Base-by-base conservation (phyloP, 108 stramenopile genomes). In the Skeletonema tropicum region DNA sequence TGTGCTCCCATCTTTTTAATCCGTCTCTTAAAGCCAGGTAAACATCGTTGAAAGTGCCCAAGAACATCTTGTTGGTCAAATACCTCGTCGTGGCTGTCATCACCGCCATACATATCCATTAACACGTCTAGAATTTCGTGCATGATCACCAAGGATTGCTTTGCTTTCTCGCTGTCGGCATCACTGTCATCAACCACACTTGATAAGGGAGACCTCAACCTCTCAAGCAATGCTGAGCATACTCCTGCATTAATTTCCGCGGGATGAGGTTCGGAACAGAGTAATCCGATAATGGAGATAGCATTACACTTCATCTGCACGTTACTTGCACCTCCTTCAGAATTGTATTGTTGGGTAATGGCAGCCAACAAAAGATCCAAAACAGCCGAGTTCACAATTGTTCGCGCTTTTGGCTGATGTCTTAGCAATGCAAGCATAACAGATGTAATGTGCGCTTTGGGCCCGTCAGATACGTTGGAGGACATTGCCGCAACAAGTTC, bases 91-190 rank as follows among this genome's bases (percentile, higher is more conserved):
- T 88, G 75, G 55, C 76, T 77, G 59, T 87, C 84, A 68, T 87
- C 86, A 36, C 83, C 70, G n/a, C 90, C 88, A 64, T 88, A 90
- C 64, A 88, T 78, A 64, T 90, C 87, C 82, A 90, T 90, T 10
- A 90, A 46, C 15, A 87, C 76, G 73, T 88, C 83, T 41, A 87
- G 49, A 23, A 84, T 65, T 74, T 87, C 84, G 36, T 78, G 64
- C 52, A 79, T 60, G 23, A 73, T 62, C 10, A 80, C 45, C 10
- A 80, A 38, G 9, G 58, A 66, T 48, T 61, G 35, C 9, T 38
- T 67, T 21, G 30, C 2, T 17, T n/a, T 64, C 32, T 65, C 15
- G 13, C 35, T 11, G 65, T 29, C n/a, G 38, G 12, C 36, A 38
- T 6, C 35, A 25, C 6, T 13, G 15, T 57, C 21, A 19, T 57